These are phyloP conservation scores for Podospora anserina DNA, from an alignment of 495 filamentous ascomycete genomes.

Conservation along the genomic window DNA sequence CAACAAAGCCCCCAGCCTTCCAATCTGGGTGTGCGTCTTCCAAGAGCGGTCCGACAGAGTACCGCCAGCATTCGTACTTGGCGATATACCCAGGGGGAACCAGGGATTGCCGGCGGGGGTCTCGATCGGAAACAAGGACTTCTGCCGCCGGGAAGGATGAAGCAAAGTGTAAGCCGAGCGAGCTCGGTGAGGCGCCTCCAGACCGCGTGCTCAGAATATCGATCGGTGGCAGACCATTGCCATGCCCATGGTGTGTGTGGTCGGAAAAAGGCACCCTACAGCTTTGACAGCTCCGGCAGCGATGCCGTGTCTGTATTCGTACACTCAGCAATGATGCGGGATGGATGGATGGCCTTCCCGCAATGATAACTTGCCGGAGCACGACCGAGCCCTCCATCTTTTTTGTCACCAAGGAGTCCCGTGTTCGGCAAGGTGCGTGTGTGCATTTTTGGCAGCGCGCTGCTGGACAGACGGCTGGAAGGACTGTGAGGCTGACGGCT, in stretches of 20 bases:
- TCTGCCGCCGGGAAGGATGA: slow-evolving; percentile 6
- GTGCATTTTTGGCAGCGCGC: neutral
- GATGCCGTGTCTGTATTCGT: neutral
- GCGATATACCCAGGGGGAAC: neutral
- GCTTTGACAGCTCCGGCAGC: neutral
- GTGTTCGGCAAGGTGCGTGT: neutral
- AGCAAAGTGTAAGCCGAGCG: neutral
- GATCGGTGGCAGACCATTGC: neutral
- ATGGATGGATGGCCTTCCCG: neutral
- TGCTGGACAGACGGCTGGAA: neutral
- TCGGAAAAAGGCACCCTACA: neutral
- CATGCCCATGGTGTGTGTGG: neutral
- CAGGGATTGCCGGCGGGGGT: neutral
- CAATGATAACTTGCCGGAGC: neutral
- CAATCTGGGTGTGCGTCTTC: neutral
- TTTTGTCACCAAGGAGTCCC: neutral
- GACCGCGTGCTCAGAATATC: neutral
- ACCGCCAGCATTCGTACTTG: slow-evolving; percentile 3
- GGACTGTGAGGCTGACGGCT: neutral
- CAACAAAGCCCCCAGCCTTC: neutral
- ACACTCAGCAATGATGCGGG: neutral
- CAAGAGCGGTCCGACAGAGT: neutral
- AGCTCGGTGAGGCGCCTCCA: neutral
- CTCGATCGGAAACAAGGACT: neutral
- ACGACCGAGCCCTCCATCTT: neutral